Conservation (phyloP, 345 rosid genomes). For the Salix udensis region DNA sequence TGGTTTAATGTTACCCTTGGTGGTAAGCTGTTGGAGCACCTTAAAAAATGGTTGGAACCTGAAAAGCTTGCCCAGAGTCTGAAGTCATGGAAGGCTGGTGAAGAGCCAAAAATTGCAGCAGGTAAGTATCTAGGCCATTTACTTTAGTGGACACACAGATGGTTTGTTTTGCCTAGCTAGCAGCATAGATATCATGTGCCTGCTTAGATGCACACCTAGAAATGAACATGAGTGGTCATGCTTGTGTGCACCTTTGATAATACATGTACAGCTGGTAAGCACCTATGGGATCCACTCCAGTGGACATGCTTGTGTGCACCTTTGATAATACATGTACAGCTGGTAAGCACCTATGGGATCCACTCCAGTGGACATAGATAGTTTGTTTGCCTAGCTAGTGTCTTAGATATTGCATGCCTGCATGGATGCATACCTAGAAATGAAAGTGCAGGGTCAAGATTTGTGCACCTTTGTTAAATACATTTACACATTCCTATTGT, state of each 20-base stretch:
- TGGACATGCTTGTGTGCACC: neutral
- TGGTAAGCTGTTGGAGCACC: conserved; percentile 95
- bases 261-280: conserved; percentile 51
- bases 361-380: neutral
- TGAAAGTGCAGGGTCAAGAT: neutral
- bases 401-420: neutral
- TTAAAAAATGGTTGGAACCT: conserved; percentile 97
- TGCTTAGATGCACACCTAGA: neutral
- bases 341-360: conserved; percentile 41
- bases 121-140: conserved; percentile 41
- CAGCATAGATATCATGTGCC: neutral
- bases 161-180: neutral
- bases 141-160: neutral
- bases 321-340: conserved; percentile 25
- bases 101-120: conserved; percentile 98
- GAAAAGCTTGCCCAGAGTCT: conserved; percentile 90
- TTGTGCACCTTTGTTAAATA: neutral
- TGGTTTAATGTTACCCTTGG: conserved; percentile 99
- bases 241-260: neutral
- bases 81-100: conserved; percentile 98
- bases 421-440: neutral
- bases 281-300: neutral
- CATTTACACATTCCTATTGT: neutral
- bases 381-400: neutral
- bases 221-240: neutral